Evolutionary conservation across 495 filamentous ascomycete species (phyloP).

Genomic region (Annulohypoxylon maeteangense): DNA sequence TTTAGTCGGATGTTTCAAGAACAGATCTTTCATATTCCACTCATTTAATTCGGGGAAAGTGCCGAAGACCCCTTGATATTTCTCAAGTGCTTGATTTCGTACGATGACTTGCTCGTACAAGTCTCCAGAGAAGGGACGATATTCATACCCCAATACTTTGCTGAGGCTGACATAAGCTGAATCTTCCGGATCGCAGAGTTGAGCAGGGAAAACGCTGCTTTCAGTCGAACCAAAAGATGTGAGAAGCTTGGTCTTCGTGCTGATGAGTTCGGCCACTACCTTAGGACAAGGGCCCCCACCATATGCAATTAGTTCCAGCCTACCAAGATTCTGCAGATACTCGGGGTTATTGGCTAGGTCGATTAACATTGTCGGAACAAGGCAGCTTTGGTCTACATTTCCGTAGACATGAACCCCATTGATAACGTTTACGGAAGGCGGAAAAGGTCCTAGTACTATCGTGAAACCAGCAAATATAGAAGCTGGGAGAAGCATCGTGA

Average conservation of each 20-base stretch:
- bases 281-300: not conserved
- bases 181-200: not conserved
- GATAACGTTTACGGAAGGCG: not conserved
- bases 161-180: not conserved
- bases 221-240: not conserved
- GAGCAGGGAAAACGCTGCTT: not conserved
- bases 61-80: not conserved
- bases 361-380: not conserved
- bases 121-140: not conserved
- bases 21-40: not conserved
- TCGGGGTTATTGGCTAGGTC: not conserved
- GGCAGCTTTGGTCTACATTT: not conserved
- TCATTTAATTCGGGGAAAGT: not conserved
- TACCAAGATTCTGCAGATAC: not conserved
- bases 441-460: not conserved
- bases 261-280: not conserved
- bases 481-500: not conserved
- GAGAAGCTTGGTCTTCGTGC: not conserved
- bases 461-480: not conserved
- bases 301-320: not conserved
- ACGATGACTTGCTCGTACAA: not conserved
- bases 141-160: not conserved
- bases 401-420: not conserved
- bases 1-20: not conserved
- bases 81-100: not conserved